Evolutionary conservation across 2,329 filamentous ascomycete species (phyloP).

Genomic region (Myriosclerotinia scirpicola): DNA sequence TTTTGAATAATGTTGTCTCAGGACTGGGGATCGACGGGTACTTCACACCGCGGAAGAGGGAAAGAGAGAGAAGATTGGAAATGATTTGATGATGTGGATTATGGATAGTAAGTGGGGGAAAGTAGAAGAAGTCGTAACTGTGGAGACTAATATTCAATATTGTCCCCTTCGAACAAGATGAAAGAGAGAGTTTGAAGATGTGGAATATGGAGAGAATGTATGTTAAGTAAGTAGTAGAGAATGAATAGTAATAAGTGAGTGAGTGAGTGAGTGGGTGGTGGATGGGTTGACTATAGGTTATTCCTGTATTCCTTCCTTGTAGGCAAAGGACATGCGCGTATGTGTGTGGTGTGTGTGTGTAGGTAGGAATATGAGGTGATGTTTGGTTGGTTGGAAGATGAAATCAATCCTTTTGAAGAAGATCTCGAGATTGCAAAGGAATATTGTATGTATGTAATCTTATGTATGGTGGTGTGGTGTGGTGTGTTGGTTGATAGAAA

Average conservation of each 20-base stretch:
- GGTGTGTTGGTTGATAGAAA: no score
- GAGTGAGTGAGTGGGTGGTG: not conserved
- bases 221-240: not conserved
- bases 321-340: not conserved
- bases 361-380: not conserved
- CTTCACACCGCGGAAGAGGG: slow-evolving; percentile 15
- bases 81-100: slow-evolving; percentile 17
- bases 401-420: no score
- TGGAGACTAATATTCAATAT: not conserved
- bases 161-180: not conserved
- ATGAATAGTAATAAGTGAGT: not conserved
- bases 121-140: slow-evolving; percentile 4
- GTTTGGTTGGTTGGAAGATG: no score
- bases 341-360: not conserved
- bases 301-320: not conserved
- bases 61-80: not conserved
- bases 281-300: not conserved
- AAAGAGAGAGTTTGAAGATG: not conserved
- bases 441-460: not conserved
- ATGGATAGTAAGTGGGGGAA: slow-evolving; percentile 16
- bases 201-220: not conserved
- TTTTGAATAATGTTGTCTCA: slow-evolving; percentile 1
- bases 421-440: no score
- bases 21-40: slow-evolving; percentile 18
- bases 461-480: not conserved